A percentile compares a stretch with the other conserved stretches of the same genome.
Evolutionary conservation across 441 rosid species (phyloP).

Genomic region (Sinapis alba): DNA sequence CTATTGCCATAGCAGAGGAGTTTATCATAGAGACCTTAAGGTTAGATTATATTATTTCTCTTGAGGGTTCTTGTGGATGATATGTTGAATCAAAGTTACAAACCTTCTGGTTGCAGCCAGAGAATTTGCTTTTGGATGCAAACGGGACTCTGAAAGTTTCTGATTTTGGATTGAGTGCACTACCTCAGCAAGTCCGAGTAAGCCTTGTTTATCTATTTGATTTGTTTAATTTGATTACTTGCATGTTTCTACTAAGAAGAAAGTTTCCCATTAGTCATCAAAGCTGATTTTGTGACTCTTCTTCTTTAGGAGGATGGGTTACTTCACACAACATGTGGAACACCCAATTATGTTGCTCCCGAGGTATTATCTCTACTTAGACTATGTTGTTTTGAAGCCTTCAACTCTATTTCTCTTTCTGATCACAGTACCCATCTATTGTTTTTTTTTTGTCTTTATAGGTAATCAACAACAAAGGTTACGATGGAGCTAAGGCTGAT

Average conservation of each 20-base stretch:
- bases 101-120: conserved; percentile 72
- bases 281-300: conserved; percentile 28
- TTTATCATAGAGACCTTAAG: conserved; percentile 94
- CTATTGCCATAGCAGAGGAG: conserved; percentile 96
- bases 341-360: conserved; percentile 99
- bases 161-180: conserved; percentile 97
- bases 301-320: conserved; percentile 84
- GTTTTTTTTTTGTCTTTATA: conserved; percentile 34
- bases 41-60: conserved; percentile 37
- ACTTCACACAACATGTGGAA: conserved; percentile 99
- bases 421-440: not conserved
- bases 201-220: conserved; percentile 34
- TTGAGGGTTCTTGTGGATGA: conserved; percentile 11
- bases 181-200: conserved; percentile 99
- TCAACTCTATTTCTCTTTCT: not conserved
- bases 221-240: not conserved
- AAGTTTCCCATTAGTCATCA: not conserved
- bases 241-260: not conserved
- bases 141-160: conserved; percentile 86
- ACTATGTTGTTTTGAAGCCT: not conserved
- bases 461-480: conserved; percentile 98
- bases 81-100: conserved; percentile 13
- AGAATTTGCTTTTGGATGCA: conserved; percentile 91
- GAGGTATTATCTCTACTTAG: conserved; percentile 54
- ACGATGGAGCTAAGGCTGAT: conserved; percentile 98